Base-by-base conservation (phyloP, 2,329 filamentous ascomycete species). In the Furcasterigmium furcatum region DNA sequence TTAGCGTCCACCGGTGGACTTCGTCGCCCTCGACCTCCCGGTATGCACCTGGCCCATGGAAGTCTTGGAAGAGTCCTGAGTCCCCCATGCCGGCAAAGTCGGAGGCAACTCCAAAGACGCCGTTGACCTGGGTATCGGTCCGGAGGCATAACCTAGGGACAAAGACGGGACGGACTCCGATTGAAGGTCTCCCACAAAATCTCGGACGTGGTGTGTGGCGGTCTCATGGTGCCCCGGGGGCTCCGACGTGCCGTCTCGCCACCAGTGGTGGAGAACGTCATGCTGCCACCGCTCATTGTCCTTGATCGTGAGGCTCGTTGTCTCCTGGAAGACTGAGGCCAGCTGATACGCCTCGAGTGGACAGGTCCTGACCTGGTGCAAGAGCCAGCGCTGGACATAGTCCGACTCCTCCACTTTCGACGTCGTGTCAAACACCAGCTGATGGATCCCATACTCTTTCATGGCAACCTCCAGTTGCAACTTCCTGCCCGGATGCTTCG, bases 371-470 rank as follows among this genome's bases (percentile, higher is more conserved):
- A 80, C 63, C 35, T 71, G 69, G 40, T 79, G 72, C 12, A 80
- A 63, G 3, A 80, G 59, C 77, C 77, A 80, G 34, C 73, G 65
- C 51, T 72, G 73, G 53, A 80, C 68, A 46, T 67, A 76, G 41
- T 76, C 70, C 2, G 58, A 59, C 50, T 69, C 73, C 51, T 67
- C 64, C 3, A 64, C 65, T 3, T 55, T 53, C 2, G 34, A 18
- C 10, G 63, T 54, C 4, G 59, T 53, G 3, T 68, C 66, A 20
- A 52, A 52, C 41, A 77, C 56, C 10, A 77, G 63, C 6, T 58
- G 65, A 36, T 71, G 60, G 43, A 79, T 78, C 25, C 63, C 64
- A n/a, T 65, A 68, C 54, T 79, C 76, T 46, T 75, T 78, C 42
- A 66, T 62, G 3, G 72, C 70, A 18, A 67, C 58, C 2, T 64